A percentile compares a stretch with the other conserved stretches of the same genome.
Conservation (phyloP, 129 eudicot genomes). For the Escallonia rubra region DNA sequence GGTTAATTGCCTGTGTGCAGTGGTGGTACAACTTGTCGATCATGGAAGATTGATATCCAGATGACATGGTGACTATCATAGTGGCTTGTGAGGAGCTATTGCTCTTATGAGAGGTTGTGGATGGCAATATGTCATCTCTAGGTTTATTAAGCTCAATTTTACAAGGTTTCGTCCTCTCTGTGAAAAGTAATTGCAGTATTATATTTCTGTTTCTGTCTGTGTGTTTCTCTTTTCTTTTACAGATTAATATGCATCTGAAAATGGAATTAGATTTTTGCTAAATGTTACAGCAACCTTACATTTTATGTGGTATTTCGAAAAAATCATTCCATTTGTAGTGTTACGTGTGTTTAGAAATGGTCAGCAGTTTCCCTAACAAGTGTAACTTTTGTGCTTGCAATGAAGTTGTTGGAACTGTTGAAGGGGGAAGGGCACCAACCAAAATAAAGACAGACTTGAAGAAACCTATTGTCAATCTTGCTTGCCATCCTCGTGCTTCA, state of each 20-base stretch:
- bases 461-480: conserved; percentile 96
- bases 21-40: not conserved
- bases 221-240: not conserved
- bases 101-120: not conserved
- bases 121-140: too few species aligned
- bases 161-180: too few species aligned
- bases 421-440: conserved; percentile 97
- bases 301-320: not conserved
- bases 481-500: conserved; percentile 97
- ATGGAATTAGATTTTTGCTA: not conserved
- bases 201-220: too few species aligned
- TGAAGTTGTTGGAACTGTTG: conserved; percentile 99
- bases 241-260: not conserved
- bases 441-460: conserved; percentile 97
- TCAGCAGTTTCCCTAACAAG: conserved; percentile 4
- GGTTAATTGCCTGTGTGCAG: not conserved
- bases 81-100: not conserved
- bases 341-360: not conserved
- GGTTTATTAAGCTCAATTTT: too few species aligned
- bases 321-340: not conserved
- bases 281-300: not conserved
- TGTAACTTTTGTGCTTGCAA: conserved; percentile 10
- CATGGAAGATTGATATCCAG: not conserved
- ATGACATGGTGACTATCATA: not conserved
- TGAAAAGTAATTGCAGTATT: too few species aligned